Conservation (phyloP, 768 basidiomycete genomes). For the Saitozyma podzolica region DNA sequence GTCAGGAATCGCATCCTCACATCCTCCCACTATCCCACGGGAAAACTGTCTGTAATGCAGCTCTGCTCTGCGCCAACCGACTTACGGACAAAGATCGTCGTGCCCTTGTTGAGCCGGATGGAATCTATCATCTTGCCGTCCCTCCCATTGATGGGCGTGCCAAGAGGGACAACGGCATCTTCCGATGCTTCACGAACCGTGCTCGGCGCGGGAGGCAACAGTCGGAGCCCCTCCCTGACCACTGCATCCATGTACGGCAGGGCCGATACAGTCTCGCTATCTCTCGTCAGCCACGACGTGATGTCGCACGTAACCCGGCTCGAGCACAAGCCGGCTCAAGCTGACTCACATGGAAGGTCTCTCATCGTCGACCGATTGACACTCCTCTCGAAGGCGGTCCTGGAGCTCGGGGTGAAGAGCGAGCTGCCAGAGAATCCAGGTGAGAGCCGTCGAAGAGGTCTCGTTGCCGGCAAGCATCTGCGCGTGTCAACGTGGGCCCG, state of each 20-base stretch:
- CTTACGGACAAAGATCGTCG: slow-evolving; percentile 47
- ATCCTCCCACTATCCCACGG: neutral
- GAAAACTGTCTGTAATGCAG: neutral
- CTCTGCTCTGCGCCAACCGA: neutral
- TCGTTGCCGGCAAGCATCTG: slow-evolving; percentile 66
- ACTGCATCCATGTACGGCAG: slow-evolving; percentile 77
- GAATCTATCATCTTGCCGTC: slow-evolving; percentile 45
- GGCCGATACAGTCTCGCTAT: slow-evolving; percentile 60
- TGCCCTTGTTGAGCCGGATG: slow-evolving; percentile 44
- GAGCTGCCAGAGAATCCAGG: slow-evolving; percentile 79
- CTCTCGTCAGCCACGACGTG: slow-evolving; percentile 40
- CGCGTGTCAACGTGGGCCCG: slow-evolving; percentile 3
- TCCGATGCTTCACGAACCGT: slow-evolving; percentile 37
- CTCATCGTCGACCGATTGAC: slow-evolving; percentile 55
- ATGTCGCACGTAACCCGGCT: neutral
- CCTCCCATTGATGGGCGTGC: slow-evolving; percentile 41
- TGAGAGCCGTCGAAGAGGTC: slow-evolving; percentile 75
- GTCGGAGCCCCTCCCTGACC: slow-evolving; percentile 49
- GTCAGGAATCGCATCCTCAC: neutral
- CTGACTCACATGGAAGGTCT: slow-evolving; percentile 44
- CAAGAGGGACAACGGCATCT: slow-evolving; percentile 38
- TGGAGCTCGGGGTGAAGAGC: slow-evolving; percentile 69
- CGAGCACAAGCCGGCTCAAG: neutral
- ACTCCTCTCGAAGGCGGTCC: slow-evolving; percentile 68
- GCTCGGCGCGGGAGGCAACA: slow-evolving; percentile 39